These are phyloP conservation scores for Cyberlindnera misumaiensis DNA, from an alignment of 805 yeast genomes.

Conservation along the genomic window DNA sequence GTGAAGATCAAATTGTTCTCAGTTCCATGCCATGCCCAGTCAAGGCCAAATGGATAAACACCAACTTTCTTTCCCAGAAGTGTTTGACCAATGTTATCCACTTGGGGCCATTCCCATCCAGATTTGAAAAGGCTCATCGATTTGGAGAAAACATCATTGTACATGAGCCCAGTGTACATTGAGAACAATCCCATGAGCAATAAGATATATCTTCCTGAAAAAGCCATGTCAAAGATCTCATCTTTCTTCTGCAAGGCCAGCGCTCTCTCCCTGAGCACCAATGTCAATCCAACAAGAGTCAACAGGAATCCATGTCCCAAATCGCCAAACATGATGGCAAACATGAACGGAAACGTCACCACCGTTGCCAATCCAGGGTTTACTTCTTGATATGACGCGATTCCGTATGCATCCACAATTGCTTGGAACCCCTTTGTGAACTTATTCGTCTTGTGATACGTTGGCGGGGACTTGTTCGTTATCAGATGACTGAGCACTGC, in stretches of 20 bases:
- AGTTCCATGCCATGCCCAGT: constrained; percentile 95
- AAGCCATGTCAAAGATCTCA: constrained; percentile 97
- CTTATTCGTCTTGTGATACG: constrained; percentile 90
- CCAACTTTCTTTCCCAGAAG: constrained; percentile 62
- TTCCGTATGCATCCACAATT: constrained; percentile 93
- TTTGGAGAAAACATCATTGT: constrained; percentile 89
- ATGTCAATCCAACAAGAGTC: constrained; percentile 59
- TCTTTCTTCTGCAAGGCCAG: constrained; percentile 69
- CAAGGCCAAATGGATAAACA: constrained; percentile 79
- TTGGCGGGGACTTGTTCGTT: constrained; percentile 88
- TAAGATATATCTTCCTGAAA: constrained; percentile 83
- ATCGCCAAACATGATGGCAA: constrained; percentile 99
- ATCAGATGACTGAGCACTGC: constrained; percentile 49
- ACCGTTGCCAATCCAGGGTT: constrained; percentile 95
- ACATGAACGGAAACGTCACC: constrained; percentile 96
- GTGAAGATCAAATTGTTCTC: constrained; percentile 87
- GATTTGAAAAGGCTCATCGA: constrained; percentile 80
- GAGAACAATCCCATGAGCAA: constrained; percentile 92
- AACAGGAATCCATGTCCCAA: constrained; percentile 90
- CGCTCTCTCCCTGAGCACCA: constrained; percentile 69
- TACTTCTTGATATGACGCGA: constrained; percentile 88
- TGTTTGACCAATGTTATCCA: constrained; percentile 52
- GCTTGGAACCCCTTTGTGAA: constrained; percentile 90
- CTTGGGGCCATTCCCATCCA: constrained; percentile 92
- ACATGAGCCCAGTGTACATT: constrained; percentile 89